These are phyloP conservation scores for Metschnikowia henanensis DNA, from an alignment of 805 yeast species.

Conservation along the genomic window DNA sequence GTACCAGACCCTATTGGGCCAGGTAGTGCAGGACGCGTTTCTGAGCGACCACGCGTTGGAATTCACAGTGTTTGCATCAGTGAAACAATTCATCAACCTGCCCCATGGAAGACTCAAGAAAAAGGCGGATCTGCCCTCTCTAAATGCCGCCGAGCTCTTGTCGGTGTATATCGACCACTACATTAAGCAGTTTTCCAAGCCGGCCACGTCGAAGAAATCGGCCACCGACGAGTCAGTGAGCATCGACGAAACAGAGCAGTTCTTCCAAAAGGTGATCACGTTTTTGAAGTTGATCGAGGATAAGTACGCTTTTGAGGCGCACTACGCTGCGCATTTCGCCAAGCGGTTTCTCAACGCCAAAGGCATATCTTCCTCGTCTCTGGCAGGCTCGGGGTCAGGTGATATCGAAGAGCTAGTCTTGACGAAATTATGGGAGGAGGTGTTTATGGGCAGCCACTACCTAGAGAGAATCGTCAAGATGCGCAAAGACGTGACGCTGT, in stretches of 20 bases:
- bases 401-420: conserved; percentile 74
- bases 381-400: conserved; percentile 1
- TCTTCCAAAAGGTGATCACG: conserved; percentile 54
- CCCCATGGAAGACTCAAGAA: conserved; percentile 44
- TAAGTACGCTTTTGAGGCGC: conserved; percentile 82
- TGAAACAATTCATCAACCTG: conserved; percentile 60
- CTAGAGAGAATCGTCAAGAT: conserved; percentile 81
- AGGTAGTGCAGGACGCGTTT: conserved; percentile 49
- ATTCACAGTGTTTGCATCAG: conserved; percentile 58
- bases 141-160: conserved; percentile 40
- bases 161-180: conserved; percentile 41
- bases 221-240: conserved; percentile 11
- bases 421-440: conserved; percentile 65
- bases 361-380: conserved; percentile 12
- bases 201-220: conserved; percentile 17
- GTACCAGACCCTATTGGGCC: conserved; percentile 51
- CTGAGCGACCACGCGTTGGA: conserved; percentile 48
- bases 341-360: conserved; percentile 58
- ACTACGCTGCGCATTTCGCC: conserved; percentile 84
- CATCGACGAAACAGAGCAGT: conserved; percentile 29
- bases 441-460: conserved; percentile 64
- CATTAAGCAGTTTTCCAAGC: conserved; percentile 36
- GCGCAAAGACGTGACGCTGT: conserved; percentile 73
- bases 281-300: conserved; percentile 72
- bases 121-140: conserved; percentile 38